Percentiles rank a stretch among this genome's conserved stretches.
These are phyloP conservation scores for Barbarea vulgaris DNA, from an alignment of 345 rosid genomes.

Conservation along the genomic window DNA sequence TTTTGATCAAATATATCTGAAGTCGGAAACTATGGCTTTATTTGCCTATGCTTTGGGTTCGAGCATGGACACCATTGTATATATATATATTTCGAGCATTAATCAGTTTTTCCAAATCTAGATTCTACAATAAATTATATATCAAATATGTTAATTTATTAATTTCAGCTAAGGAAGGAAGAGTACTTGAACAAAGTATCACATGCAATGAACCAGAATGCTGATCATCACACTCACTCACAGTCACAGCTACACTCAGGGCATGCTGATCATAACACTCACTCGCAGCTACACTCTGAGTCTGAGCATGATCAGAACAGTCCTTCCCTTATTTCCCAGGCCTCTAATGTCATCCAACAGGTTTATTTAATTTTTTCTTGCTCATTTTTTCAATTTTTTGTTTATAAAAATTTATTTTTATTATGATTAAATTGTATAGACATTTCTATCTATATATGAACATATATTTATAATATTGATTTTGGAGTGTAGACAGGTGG, in stretches of 20 bases:
- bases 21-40: neutral
- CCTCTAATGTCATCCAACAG: constrained; percentile 51
- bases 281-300: constrained; percentile 20
- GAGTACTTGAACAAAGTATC: constrained; percentile 44
- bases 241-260: constrained; percentile 31
- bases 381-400: neutral
- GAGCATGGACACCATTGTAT: too few relatives aligned
- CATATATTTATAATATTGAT: neutral
- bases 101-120: neutral
- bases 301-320: constrained; percentile 33
- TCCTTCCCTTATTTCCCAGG: constrained; percentile 43
- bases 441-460: neutral
- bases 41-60: neutral
- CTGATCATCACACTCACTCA: constrained; percentile 30
- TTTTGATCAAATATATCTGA: neutral
- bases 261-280: constrained; percentile 30
- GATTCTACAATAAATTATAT: neutral
- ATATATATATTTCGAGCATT: neutral
- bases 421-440: neutral
- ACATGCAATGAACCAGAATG: constrained; percentile 41
- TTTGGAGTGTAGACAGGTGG: constrained; percentile 49
- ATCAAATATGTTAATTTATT: neutral
- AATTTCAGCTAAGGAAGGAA: constrained; percentile 47
- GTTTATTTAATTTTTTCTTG: constrained; percentile 15
- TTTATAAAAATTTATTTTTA: too few relatives aligned